phyloP scores from a whole-genome alignment of 306 rosid genomes.

The Quercus berberidifolia region DNA sequence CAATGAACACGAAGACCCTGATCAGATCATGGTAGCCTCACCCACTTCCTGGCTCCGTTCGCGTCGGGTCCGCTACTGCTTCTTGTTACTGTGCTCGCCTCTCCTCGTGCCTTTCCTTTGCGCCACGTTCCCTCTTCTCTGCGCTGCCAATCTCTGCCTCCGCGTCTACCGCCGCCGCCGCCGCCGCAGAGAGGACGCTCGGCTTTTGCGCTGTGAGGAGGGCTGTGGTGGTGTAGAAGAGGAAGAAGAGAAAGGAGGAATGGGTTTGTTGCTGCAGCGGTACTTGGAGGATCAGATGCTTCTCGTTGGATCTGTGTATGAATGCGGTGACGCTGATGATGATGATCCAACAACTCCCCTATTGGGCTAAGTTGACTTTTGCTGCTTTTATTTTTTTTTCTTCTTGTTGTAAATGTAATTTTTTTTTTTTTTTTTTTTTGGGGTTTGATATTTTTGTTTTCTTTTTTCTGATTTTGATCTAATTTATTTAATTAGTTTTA shows the following conservation, averaged over 20 bases:
- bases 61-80: constrained; percentile 26
- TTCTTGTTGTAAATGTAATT: too few species aligned
- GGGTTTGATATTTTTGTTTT: too few species aligned
- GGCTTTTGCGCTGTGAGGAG: constrained; percentile 35
- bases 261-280: constrained; percentile 36
- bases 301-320: constrained; percentile 39
- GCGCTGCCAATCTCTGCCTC: constrained; percentile 32
- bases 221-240: neutral
- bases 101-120: constrained; percentile 33
- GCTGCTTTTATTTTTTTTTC: accelerated
- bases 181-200: constrained; percentile 6
- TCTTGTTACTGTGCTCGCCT: constrained; percentile 26
- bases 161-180: constrained; percentile 15
- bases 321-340: constrained; percentile 25
- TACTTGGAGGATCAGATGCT: constrained; percentile 41
- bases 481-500: too few species aligned
- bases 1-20: neutral
- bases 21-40: constrained; percentile 27
- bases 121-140: constrained; percentile 33
- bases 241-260: neutral
- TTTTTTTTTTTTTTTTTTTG: too few species aligned
- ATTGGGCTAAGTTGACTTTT: too few species aligned
- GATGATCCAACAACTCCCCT: neutral
- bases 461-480: too few species aligned
- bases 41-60: constrained; percentile 32